phyloP scores from a whole-genome alignment of 2,329 filamentous ascomycete genomes.

The Pseudonectria foliicola region DNA sequence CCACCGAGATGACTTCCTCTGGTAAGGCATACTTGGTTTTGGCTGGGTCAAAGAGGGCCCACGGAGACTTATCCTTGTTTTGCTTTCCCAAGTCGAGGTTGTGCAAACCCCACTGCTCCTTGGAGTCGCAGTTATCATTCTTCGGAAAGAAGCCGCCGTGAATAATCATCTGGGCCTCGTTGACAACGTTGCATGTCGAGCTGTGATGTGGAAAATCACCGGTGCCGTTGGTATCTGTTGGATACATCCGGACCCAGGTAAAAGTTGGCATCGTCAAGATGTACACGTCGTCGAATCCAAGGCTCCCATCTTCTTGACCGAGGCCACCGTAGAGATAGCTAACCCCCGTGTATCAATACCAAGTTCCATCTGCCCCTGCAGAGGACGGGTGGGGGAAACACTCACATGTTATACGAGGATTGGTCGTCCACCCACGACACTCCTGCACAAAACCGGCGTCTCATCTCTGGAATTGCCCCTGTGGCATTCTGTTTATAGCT shows the following conservation, averaged over 20 bases:
- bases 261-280: constrained; percentile 55
- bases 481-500: constrained; percentile 53
- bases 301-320: constrained; percentile 36
- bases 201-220: constrained; percentile 44
- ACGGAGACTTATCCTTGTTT: constrained; percentile 36
- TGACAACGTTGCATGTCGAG: constrained; percentile 48
- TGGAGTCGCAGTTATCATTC: constrained; percentile 41
- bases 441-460: constrained; percentile 55
- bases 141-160: constrained; percentile 53
- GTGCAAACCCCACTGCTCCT: constrained; percentile 46
- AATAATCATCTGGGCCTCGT: constrained; percentile 52
- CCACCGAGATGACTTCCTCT: constrained; percentile 37
- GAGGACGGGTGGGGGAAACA: constrained; percentile 2
- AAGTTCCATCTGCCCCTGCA: background rate
- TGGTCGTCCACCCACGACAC: constrained; percentile 51
- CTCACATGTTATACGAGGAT: constrained; percentile 59
- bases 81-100: constrained; percentile 49
- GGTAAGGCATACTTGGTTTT: constrained; percentile 47
- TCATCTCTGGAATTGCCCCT: constrained; percentile 42
- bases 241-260: constrained; percentile 51
- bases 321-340: constrained; percentile 57
- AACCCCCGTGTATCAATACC: constrained; percentile 2
- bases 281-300: constrained; percentile 54
- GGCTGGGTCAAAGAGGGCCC: constrained; percentile 43
- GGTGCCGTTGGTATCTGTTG: constrained; percentile 30